A percentile compares a stretch with the other conserved stretches of the same genome.
phyloP scores from a whole-genome alignment of 345 rosid species.

The Syzygium grande region DNA sequence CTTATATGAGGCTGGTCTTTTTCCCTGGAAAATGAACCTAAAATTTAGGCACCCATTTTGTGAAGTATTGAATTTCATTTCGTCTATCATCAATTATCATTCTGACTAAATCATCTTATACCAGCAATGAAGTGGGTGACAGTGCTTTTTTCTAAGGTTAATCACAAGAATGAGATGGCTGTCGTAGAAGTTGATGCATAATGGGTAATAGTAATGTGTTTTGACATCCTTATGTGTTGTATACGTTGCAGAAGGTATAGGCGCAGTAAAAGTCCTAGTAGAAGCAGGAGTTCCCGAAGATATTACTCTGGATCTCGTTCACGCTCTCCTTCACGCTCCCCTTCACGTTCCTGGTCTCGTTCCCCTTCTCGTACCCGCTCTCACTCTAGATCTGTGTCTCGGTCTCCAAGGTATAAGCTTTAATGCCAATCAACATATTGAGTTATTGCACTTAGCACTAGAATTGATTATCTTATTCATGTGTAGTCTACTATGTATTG shows the following conservation, averaged over 20 bases:
- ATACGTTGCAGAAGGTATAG: conserved; percentile 33
- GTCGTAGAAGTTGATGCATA: not conserved
- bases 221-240: not conserved
- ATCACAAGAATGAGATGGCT: not conserved
- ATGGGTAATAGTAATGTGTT: not conserved
- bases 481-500: not conserved
- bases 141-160: not conserved
- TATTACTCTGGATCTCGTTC: conserved; percentile 35
- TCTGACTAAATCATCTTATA: not conserved
- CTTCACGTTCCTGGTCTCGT: conserved; percentile 20
- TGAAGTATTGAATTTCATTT: not conserved
- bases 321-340: conserved; percentile 26
- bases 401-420: conserved; percentile 60
- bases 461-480: not conserved
- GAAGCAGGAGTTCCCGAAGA: conserved; percentile 58
- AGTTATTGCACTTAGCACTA: not conserved
- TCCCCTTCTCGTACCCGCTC: conserved; percentile 27
- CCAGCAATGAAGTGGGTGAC: not conserved
- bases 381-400: conserved; percentile 29
- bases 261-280: conserved; percentile 55
- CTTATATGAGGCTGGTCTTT: not conserved
- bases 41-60: not conserved
- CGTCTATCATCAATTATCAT: not conserved
- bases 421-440: not conserved
- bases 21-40: not conserved